Percentiles rank a stretch among this genome's conserved stretches.
phyloP scores from a whole-genome alignment of 768 basidiomycete species.

The Calocybe cyanea region DNA sequence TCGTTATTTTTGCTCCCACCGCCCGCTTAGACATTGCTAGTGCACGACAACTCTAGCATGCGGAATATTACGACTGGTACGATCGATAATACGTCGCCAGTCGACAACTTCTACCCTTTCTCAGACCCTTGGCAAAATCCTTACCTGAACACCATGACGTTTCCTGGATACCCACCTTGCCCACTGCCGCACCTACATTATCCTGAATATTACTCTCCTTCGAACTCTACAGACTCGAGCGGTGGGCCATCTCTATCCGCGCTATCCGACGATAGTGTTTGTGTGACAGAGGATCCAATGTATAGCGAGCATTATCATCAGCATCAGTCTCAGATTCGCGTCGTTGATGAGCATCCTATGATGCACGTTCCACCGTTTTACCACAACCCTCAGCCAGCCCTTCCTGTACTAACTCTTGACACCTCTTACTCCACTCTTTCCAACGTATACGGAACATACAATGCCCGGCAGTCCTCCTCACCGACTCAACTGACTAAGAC shows the following conservation, averaged over 20 bases:
- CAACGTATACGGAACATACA: conserved; percentile 10
- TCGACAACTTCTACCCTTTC: conserved; percentile 5
- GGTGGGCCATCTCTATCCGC: conserved; percentile 14
- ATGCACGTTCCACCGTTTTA: conserved; percentile 32
- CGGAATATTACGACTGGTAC: background rate
- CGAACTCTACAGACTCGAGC: conserved; percentile 11
- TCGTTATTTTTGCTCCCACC: background rate
- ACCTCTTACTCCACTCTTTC: conserved; percentile 15
- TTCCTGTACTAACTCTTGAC: conserved; percentile 16
- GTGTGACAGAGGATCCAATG: conserved; percentile 37
- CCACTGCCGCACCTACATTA: conserved; percentile 9
- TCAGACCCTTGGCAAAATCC: conserved; percentile 3
- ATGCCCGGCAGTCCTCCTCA: conserved; percentile 7
- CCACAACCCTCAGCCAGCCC: conserved; percentile 4
- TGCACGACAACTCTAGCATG: background rate
- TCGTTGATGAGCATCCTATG: conserved; percentile 28
- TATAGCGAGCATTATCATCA: conserved; percentile 36
- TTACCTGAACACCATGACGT: conserved; percentile 3
- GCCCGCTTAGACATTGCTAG: background rate
- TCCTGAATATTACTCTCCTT: conserved; percentile 10
- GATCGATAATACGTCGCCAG: background rate
- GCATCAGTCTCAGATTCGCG: conserved; percentile 35
- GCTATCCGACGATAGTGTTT: conserved; percentile 26
- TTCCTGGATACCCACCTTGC: conserved; percentile 10
- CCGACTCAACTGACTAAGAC: conserved; percentile 3